A percentile compares a stretch with the other conserved stretches of the same genome.
Conservation (phyloP, 306 rosid species). For the Vigna nakashimae region DNA sequence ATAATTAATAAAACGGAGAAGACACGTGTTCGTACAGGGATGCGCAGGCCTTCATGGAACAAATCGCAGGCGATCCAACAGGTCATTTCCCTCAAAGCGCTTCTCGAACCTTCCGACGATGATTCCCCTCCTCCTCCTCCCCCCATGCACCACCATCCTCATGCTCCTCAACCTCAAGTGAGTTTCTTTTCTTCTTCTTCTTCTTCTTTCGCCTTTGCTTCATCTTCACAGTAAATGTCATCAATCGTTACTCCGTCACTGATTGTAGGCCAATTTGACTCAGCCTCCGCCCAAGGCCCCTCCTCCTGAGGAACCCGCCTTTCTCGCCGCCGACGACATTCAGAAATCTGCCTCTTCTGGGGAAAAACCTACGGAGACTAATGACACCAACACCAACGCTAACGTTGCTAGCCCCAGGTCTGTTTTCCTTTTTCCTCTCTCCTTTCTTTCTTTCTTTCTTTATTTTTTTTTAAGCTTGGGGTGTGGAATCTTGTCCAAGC, state of each 20-base stretch:
- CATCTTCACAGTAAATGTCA: background rate
- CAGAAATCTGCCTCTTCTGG: constrained; percentile 56
- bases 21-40: constrained; percentile 96
- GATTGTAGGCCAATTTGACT: constrained; percentile 50
- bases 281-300: constrained; percentile 55
- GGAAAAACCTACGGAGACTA: constrained; percentile 60
- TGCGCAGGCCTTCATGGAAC: constrained; percentile 99
- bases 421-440: background rate
- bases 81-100: constrained; percentile 94
- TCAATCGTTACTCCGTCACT: background rate
- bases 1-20: constrained; percentile 11
- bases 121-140: constrained; percentile 73
- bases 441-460: too few species aligned
- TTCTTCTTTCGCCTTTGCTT: constrained; percentile 21
- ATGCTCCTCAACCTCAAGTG: constrained; percentile 17
- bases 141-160: constrained; percentile 21
- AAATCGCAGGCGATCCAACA: constrained; percentile 99
- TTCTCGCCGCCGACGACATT: constrained; percentile 52
- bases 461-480: background rate
- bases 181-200: background rate
- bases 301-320: constrained; percentile 56
- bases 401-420: constrained; percentile 71
- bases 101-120: constrained; percentile 77
- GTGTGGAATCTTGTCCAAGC: background rate
- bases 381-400: constrained; percentile 47